Percentiles rank a stretch among this genome's conserved stretches.
Conservation (phyloP, 768 basidiomycete species). For the Tricholoma matsutake region DNA sequence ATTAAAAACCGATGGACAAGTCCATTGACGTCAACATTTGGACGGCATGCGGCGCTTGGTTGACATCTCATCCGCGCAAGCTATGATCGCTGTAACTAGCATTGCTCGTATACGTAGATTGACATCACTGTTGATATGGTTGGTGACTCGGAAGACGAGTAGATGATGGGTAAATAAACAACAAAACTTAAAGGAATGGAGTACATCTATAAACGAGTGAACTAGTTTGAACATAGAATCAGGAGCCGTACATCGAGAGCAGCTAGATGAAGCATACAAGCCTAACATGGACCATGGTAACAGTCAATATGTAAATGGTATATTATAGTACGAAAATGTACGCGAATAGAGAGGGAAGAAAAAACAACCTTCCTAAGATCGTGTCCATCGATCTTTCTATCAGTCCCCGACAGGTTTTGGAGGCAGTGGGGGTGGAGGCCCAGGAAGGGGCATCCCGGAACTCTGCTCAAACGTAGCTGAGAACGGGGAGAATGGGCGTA, state of each 20-base stretch:
- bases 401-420: slow-evolving; percentile 30
- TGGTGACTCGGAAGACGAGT: no score
- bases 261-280: not conserved
- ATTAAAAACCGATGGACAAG: no score
- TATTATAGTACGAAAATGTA: not conserved
- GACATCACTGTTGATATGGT: no score
- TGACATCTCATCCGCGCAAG: no score
- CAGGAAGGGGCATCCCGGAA: slow-evolving; percentile 20
- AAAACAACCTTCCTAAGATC: not conserved
- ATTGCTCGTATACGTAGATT: no score
- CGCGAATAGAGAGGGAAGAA: not conserved
- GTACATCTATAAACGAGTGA: not conserved
- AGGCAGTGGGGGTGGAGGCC: slow-evolving; percentile 35
- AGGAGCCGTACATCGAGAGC: not conserved
- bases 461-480: slow-evolving; percentile 32
- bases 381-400: no score
- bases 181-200: not conserved
- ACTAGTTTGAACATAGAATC: not conserved
- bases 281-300: not conserved
- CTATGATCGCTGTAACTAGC: no score
- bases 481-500: slow-evolving; percentile 50
- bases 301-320: not conserved
- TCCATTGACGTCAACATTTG: no score
- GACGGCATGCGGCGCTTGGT: no score
- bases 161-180: no score